These are phyloP conservation scores for Leccinum truebloodii DNA, from an alignment of 768 basidiomycete genomes.

Conservation along the genomic window DNA sequence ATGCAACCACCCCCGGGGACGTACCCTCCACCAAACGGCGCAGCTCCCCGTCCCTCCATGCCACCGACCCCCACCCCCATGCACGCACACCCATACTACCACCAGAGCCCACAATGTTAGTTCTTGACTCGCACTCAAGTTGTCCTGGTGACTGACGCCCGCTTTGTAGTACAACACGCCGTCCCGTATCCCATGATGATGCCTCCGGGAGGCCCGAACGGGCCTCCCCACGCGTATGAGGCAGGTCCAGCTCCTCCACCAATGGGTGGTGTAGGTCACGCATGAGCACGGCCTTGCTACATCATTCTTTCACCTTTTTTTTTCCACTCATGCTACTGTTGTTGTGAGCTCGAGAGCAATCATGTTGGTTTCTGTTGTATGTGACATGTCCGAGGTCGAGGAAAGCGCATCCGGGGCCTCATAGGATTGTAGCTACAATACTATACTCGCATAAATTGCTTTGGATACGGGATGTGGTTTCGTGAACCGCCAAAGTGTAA, in stretches of 20 bases:
- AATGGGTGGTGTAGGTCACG: constrained; percentile 73
- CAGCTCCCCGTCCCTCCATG: constrained; percentile 82
- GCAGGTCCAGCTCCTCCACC: constrained; percentile 67
- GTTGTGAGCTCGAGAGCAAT: constrained; percentile 30
- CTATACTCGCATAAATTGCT: constrained; percentile 28
- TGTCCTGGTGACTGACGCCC: constrained; percentile 29
- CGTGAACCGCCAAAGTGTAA: background rate
- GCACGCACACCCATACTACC: constrained; percentile 86
- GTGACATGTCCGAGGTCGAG: constrained; percentile 22
- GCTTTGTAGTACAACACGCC: constrained; percentile 73
- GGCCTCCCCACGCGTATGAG: constrained; percentile 75
- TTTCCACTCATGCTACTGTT: constrained; percentile 19
- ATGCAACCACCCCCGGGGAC: constrained; percentile 79
- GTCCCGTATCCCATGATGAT: constrained; percentile 92
- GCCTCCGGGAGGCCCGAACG: constrained; percentile 63
- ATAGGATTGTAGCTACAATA: constrained; percentile 31
- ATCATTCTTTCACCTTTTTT: constrained; percentile 11
- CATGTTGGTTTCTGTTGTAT: constrained; percentile 31
- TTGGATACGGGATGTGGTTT: constrained; percentile 22
- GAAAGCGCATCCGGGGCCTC: constrained; percentile 10
- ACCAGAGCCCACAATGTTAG: constrained; percentile 86
- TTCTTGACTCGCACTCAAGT: constrained; percentile 19
- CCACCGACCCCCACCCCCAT: constrained; percentile 89
- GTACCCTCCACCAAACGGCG: constrained; percentile 78
- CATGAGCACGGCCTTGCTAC: constrained; percentile 38